phyloP scores from a whole-genome alignment of 768 basidiomycete species.

The Leccinum boreale region DNA sequence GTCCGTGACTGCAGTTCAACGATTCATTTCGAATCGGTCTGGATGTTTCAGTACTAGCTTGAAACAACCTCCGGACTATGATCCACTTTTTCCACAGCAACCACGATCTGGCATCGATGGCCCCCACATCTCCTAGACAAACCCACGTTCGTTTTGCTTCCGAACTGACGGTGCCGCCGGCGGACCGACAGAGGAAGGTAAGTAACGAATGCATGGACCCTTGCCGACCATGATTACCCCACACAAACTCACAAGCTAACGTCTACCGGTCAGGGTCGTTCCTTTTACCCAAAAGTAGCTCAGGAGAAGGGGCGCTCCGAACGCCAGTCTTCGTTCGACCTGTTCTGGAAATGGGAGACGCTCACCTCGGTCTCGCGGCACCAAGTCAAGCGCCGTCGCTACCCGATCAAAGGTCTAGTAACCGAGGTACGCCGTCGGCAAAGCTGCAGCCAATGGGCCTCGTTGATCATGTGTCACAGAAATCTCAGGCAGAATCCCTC shows the following conservation, averaged over 20 bases:
- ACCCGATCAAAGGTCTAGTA: neutral
- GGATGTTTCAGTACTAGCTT: neutral
- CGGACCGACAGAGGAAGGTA: constrained; percentile 33
- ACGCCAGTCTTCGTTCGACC: constrained; percentile 34
- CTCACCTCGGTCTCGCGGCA: constrained; percentile 24
- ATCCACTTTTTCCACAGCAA: neutral
- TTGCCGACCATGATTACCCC: neutral
- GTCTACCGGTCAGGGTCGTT: constrained; percentile 14
- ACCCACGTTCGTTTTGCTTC: constrained; percentile 33
- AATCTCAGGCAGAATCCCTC: neutral
- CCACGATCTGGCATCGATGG: constrained; percentile 25
- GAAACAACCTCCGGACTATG: neutral
- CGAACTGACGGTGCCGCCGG: constrained; percentile 30
- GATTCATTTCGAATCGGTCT: constrained; percentile 12
- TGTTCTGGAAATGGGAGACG: constrained; percentile 34
- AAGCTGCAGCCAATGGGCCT: neutral
- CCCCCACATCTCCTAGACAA: constrained; percentile 9
- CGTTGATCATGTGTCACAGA: neutral
- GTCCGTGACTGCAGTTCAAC: neutral
- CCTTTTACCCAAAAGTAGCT: constrained; percentile 41
- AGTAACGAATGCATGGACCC: neutral
- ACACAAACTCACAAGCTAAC: neutral
- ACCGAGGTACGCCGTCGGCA: constrained; percentile 8
- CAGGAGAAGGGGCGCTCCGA: constrained; percentile 35
- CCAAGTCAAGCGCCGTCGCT: neutral